Conservation (phyloP, 495 filamentous ascomycete species). For the Tuber melanosporum region DNA sequence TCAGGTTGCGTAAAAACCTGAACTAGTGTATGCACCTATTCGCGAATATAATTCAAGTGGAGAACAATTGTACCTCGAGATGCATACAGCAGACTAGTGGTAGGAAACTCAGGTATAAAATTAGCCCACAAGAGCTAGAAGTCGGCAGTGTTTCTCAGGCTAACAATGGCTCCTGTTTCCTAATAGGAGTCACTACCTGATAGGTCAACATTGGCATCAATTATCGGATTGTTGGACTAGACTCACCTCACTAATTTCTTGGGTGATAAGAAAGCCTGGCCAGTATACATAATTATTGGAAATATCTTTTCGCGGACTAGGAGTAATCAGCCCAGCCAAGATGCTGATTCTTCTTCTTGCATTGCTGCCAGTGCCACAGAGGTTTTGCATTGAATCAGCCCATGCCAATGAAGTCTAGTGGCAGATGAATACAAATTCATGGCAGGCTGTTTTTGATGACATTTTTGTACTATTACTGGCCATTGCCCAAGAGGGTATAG, state of each 20-base stretch:
- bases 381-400: no score
- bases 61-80: slow-evolving; percentile 6
- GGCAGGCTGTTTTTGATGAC: no score
- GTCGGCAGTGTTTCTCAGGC: no score
- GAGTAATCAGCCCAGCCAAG: background rate
- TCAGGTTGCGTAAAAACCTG: background rate
- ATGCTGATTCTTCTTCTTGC: background rate
- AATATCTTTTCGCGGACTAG: background rate
- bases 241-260: slow-evolving; percentile 30
- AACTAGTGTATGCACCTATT: slow-evolving; percentile 3
- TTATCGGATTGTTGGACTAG: slow-evolving; percentile 18
- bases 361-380: background rate
- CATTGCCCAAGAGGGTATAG: background rate
- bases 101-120: slow-evolving; percentile 4
- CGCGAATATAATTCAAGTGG: background rate
- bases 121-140: background rate
- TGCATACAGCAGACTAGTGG: slow-evolving; percentile 16
- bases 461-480: background rate
- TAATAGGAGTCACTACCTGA: slow-evolving; percentile 4
- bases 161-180: no score
- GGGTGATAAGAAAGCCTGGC: slow-evolving; percentile 23
- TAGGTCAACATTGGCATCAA: slow-evolving; percentile 10
- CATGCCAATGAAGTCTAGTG: no score
- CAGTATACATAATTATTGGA: background rate
- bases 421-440: no score